phyloP scores from a whole-genome alignment of 73 alveolate genomes.

The Stentor coeruleus region DNA sequence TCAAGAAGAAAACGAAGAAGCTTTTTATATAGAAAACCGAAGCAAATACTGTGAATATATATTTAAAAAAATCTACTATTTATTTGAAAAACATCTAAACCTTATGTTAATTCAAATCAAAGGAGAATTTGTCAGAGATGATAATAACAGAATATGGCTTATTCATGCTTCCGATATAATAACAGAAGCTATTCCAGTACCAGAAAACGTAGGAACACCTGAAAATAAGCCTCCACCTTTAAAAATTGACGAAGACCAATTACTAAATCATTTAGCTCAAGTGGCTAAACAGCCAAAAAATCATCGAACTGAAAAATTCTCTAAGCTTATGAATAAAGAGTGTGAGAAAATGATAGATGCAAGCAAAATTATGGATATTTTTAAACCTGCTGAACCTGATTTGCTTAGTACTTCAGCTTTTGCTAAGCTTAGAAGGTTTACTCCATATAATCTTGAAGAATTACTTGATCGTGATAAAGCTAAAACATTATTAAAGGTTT shows the following conservation, averaged over 20 bases:
- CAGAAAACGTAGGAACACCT: background rate
- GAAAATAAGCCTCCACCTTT: background rate
- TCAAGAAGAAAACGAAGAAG: constrained; percentile 15
- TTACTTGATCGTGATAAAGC: background rate
- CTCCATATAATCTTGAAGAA: constrained; percentile 15
- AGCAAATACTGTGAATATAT: background rate
- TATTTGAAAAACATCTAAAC: background rate
- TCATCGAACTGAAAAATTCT: constrained; percentile 16
- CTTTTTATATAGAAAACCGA: background rate
- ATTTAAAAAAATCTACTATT: background rate
- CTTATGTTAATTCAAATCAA: background rate
- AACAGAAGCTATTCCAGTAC: background rate
- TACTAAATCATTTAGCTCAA: background rate
- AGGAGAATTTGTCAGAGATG: constrained; percentile 22
- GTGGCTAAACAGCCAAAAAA: constrained; percentile 22
- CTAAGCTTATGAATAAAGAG: background rate
- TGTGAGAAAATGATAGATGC: constrained; percentile 1
- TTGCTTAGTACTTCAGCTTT: constrained; percentile 13
- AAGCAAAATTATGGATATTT: background rate
- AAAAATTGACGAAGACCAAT: background rate
- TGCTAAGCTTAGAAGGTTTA: constrained; percentile 19
- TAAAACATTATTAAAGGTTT: background rate
- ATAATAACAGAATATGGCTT: background rate
- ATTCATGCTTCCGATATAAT: background rate
- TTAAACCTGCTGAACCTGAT: constrained; percentile 2